phyloP scores from a whole-genome alignment of 345 rosid genomes.

The Eucalyptus erythrocorys region DNA sequence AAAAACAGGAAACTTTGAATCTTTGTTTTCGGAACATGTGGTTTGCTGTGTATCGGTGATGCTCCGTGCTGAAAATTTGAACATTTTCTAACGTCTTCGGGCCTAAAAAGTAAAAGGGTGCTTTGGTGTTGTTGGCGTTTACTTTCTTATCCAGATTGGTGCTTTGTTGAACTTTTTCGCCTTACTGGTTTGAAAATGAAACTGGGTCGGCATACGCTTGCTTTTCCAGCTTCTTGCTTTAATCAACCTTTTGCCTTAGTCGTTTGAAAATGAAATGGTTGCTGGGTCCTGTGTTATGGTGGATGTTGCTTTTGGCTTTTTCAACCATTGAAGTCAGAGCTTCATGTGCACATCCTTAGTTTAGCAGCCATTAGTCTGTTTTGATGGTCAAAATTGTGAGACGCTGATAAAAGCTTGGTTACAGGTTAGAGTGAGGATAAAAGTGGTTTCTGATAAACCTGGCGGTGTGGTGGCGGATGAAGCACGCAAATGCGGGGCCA shows the following conservation, averaged over 20 bases:
- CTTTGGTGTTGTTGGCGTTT: background rate
- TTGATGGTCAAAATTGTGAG: background rate
- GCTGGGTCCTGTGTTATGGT: background rate
- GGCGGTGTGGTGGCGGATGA: constrained; percentile 49
- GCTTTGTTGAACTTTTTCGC: background rate
- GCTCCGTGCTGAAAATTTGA: background rate
- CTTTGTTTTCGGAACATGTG: background rate
- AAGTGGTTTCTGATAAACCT: constrained; percentile 43
- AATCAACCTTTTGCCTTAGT: background rate
- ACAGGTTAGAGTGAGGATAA: constrained; percentile 60
- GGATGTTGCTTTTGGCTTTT: background rate
- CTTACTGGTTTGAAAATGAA: background rate
- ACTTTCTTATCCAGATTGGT: background rate
- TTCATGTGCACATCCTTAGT: background rate
- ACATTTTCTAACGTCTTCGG: background rate
- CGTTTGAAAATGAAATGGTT: background rate
- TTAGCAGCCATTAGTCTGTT: background rate
- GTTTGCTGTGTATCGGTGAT: background rate
- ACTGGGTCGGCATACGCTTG: background rate
- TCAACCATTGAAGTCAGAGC: background rate
- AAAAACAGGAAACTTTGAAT: background rate
- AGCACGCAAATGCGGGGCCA: constrained; percentile 46
- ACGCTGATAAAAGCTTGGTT: background rate
- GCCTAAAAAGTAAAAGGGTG: background rate
- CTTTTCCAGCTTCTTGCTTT: background rate